Conservation (phyloP, 2,329 filamentous ascomycete genomes). For the Trichocomaceae sp. region DNA sequence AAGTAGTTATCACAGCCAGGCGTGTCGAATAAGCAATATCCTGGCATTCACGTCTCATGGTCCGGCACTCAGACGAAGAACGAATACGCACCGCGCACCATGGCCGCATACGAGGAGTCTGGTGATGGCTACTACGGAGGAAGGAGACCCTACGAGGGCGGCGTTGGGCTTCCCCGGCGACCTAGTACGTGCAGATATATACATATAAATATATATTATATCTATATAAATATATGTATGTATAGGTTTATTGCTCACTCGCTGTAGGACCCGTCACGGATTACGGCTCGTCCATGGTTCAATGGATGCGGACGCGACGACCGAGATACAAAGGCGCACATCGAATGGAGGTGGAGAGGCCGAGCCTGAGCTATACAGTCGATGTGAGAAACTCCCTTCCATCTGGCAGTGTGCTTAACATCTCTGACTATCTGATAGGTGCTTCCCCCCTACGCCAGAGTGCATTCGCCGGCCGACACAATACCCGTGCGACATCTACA, state of each 20-base stretch:
- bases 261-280: conserved; percentile 79
- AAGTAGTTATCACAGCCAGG: no score
- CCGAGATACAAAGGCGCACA: conserved; percentile 67
- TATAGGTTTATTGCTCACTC: background rate
- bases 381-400: conserved; percentile 55
- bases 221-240: background rate
- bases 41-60: background rate
- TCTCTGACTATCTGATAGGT: conserved; percentile 51
- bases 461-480: conserved; percentile 70
- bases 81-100: background rate
- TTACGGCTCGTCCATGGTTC: conserved; percentile 81
- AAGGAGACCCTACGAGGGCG: conserved; percentile 29
- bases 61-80: background rate
- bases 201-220: background rate
- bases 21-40: no score
- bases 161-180: conserved; percentile 34
- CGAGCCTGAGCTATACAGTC: conserved; percentile 81
- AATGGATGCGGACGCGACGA: conserved; percentile 81
- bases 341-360: conserved; percentile 70
- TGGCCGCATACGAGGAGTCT: conserved; percentile 37
- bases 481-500: conserved; percentile 94
- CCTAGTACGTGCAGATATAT: conserved; percentile 30
- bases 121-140: conserved; percentile 29
- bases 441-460: conserved; percentile 72
- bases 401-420: background rate